Evolutionary conservation across 805 yeast genomes (phyloP), one percentile per base, ranked within the genome.

Genomic region (Starmerella powellii): DNA sequence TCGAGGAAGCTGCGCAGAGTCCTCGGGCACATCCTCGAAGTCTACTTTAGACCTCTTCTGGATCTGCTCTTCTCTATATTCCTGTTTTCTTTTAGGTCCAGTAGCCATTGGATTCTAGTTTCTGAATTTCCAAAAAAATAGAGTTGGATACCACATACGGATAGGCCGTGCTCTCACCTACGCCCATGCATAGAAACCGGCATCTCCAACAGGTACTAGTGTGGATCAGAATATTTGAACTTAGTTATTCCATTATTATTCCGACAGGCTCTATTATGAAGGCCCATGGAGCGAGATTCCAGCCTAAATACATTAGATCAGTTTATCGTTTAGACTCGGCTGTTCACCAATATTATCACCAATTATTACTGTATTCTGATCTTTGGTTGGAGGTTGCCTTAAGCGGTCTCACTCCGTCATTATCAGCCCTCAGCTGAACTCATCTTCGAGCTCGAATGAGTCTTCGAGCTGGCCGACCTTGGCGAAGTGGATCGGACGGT

Each of bases 401-500:
- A n/a, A n/a, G n/a, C n/a, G n/a, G n/a, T n/a, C n/a, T n/a, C n/a
- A n/a, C n/a, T n/a, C n/a, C n/a, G n/a, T n/a, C n/a, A n/a, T n/a
- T n/a, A n/a, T n/a, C n/a, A n/a, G n/a, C n/a, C n/a, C n/a, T n/a
- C n/a, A 12, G 30, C 5, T 21, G 13, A 20, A 8, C 21, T 20
- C 12, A 21, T 45, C 46, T 5, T 38, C 47, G 17, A 21, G 19
- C 19, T 59, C 63, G 8, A 31, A 26, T 19, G 12, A 6, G 18
- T 70, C 75, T 42, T 78, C 85, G 36, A 82, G 58, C 45, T 76
- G 81, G 42, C 70, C 74, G 57, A 88, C 85, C 5, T 77, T 71
- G 37, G 75, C 66, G 63, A 91, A 91, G 61, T 91, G 98, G 24
- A 76, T 68, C 2, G 95, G 91, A 37, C 98, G 77, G 56, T 91